Conservation (phyloP, 257 asterid species). For the Cinchona pubescens region DNA sequence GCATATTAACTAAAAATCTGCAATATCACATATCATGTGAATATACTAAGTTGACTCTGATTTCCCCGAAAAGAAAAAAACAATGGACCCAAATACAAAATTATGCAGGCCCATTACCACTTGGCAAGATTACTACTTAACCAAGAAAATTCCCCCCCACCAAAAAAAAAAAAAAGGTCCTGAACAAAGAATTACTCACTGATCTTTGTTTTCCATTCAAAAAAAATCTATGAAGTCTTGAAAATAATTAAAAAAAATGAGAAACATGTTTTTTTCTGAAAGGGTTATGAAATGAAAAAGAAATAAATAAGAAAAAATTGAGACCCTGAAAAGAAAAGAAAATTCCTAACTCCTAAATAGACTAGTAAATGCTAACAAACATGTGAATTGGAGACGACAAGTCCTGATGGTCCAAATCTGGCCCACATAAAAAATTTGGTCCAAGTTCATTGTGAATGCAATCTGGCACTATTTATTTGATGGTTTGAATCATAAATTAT, state of each 20-base stretch:
- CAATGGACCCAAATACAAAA: not conserved
- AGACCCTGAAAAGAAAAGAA: not conserved
- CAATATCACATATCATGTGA: not conserved
- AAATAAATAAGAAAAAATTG: not conserved
- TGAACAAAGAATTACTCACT: not conserved
- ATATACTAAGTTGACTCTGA: not conserved
- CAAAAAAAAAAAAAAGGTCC: not conserved
- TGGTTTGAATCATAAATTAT: too few relatives aligned
- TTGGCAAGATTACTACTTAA: not conserved
- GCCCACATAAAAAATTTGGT: not conserved
- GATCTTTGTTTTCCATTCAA: not conserved
- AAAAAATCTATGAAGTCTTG: not conserved
- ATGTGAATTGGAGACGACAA: not conserved
- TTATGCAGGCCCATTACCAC: not conserved
- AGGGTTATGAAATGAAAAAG: not conserved
- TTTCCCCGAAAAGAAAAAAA: not conserved
- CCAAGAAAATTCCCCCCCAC: not conserved
- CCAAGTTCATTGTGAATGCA: not conserved
- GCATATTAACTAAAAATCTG: not conserved
- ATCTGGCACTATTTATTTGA: not conserved
- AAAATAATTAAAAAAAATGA: not conserved
- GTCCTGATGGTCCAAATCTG: slow-evolving; percentile 11
- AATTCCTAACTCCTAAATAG: not conserved
- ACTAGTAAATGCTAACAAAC: not conserved
- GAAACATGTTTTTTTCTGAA: not conserved